phyloP scores from a whole-genome alignment of 768 basidiomycete genomes.

The Lactarius evosmus region DNA sequence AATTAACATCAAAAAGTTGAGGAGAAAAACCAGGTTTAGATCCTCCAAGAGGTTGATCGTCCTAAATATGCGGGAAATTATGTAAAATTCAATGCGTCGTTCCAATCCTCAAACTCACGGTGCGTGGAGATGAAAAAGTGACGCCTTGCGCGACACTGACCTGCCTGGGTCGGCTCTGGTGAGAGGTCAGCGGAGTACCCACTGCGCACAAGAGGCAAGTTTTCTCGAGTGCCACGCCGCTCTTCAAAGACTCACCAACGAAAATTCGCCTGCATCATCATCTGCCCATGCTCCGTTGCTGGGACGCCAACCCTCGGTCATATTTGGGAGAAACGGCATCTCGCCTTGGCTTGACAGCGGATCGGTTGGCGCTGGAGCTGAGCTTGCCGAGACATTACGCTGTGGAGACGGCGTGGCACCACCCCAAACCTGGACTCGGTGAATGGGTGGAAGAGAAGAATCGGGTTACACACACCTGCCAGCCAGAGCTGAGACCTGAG shows the following conservation, averaged over 20 bases:
- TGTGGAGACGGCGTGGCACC: slow-evolving; percentile 47
- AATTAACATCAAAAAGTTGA: slow-evolving; percentile 48
- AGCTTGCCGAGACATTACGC: slow-evolving; percentile 62
- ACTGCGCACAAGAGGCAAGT: slow-evolving; percentile 14
- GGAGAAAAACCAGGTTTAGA: slow-evolving; percentile 51
- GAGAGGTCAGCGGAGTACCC: neutral
- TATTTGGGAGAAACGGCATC: slow-evolving; percentile 43
- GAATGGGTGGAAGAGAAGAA: slow-evolving; percentile 30
- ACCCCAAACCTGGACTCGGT: slow-evolving; percentile 53
- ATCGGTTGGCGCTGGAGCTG: slow-evolving; percentile 52
- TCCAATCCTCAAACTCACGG: slow-evolving; percentile 18
- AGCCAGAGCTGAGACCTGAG: slow-evolving; percentile 54
- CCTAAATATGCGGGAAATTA: slow-evolving; percentile 28
- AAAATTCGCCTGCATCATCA: slow-evolving; percentile 41
- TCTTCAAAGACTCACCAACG: slow-evolving; percentile 41
- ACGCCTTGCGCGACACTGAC: slow-evolving; percentile 25
- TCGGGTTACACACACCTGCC: slow-evolving; percentile 52
- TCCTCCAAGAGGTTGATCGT: slow-evolving; percentile 30
- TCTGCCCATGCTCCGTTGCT: slow-evolving; percentile 63
- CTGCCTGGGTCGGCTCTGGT: slow-evolving; percentile 25
- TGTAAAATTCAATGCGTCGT: slow-evolving; percentile 18
- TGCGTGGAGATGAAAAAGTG: slow-evolving; percentile 23
- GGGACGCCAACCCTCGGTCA: slow-evolving; percentile 54
- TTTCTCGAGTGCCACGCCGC: neutral
- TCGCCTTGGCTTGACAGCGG: slow-evolving; percentile 46